A percentile compares a stretch with the other conserved stretches of the same genome.
Conservation (phyloP, 2,329 filamentous ascomycete genomes). For the Trichoderma atrobrunneum region DNA sequence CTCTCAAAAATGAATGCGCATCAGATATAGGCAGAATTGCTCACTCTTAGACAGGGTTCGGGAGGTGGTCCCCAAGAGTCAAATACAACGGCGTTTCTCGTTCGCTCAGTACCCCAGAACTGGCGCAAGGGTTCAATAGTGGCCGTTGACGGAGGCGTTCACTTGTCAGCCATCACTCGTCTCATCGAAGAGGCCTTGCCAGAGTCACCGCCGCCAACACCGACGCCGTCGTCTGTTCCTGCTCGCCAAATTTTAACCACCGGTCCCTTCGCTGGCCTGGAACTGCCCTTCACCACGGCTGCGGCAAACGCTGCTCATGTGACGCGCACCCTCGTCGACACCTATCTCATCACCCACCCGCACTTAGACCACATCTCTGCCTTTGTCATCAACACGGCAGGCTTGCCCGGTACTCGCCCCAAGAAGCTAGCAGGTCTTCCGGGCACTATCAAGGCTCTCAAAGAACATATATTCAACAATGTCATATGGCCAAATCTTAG, state of each 20-base stretch:
- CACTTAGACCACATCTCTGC: conserved; percentile 92
- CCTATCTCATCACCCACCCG: conserved; percentile 93
- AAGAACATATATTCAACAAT: conserved; percentile 95
- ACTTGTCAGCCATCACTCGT: conserved; percentile 79
- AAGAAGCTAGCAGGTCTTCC: conserved; percentile 86
- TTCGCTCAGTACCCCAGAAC: conserved; percentile 72
- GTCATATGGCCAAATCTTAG: conserved; percentile 96
- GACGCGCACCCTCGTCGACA: conserved; percentile 74
- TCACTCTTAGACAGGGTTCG: conserved; percentile 60
- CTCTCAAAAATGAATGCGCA: neutral
- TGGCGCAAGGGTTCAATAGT: conserved; percentile 83
- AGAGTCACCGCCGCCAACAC: conserved; percentile 27
- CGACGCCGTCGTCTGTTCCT: conserved; percentile 20
- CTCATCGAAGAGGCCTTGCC: conserved; percentile 64
- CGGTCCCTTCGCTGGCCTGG: conserved; percentile 79
- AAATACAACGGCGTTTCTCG: conserved; percentile 84
- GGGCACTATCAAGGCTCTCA: conserved; percentile 87
- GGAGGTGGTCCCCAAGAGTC: conserved; percentile 88
- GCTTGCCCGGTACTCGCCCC: conserved; percentile 73
- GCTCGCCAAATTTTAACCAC: conserved; percentile 54
- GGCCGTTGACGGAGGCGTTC: conserved; percentile 90
- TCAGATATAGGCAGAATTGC: conserved; percentile 25
- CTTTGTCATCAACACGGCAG: conserved; percentile 90
- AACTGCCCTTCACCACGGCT: conserved; percentile 63
- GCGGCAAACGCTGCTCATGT: conserved; percentile 79